Conservation (phyloP, 805 yeast species). For the Wickerhamiella dianesei region DNA sequence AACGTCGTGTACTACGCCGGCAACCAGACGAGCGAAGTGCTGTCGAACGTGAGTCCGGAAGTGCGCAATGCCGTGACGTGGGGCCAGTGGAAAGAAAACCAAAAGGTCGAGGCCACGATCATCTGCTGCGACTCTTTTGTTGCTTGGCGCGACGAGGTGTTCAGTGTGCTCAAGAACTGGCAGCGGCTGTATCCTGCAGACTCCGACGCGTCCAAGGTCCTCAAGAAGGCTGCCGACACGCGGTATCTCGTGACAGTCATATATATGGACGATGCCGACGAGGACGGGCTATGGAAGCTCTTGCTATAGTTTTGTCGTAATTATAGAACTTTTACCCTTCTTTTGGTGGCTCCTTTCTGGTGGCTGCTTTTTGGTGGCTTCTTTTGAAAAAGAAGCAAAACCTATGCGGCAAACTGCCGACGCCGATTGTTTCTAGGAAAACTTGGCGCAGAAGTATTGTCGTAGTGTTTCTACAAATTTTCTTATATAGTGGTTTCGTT, state of each 20-base stretch:
- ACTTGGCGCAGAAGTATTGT: too few species aligned
- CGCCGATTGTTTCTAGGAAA: too few species aligned
- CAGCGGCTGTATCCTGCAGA: conserved; percentile 54
- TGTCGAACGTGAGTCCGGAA: conserved; percentile 43
- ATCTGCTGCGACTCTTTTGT: conserved; percentile 83
- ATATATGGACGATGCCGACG: conserved; percentile 26
- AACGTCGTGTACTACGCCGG: conserved; percentile 61
- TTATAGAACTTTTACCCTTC: too few species aligned
- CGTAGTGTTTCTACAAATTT: too few species aligned
- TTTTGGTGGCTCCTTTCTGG: too few species aligned
- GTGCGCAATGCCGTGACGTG: conserved; percentile 81
- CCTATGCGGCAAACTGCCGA: neutral
- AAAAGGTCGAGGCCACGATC: conserved; percentile 72
- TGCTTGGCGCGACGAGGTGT: conserved; percentile 96
- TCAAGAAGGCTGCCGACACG: conserved; percentile 45
- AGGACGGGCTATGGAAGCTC: conserved; percentile 13
- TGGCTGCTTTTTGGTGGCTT: too few species aligned
- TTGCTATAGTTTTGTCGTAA: conserved; percentile 1
- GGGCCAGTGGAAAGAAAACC: conserved; percentile 93
- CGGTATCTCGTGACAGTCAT: conserved; percentile 73
- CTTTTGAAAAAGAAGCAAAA: neutral
- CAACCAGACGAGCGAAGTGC: conserved; percentile 33
- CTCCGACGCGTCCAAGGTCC: conserved; percentile 41
- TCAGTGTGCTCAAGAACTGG: conserved; percentile 87
- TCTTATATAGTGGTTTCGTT: too few species aligned